Evolutionary conservation across 2,329 filamentous ascomycete genomes (phyloP).

Genomic region (Penicillium concentricum): DNA sequence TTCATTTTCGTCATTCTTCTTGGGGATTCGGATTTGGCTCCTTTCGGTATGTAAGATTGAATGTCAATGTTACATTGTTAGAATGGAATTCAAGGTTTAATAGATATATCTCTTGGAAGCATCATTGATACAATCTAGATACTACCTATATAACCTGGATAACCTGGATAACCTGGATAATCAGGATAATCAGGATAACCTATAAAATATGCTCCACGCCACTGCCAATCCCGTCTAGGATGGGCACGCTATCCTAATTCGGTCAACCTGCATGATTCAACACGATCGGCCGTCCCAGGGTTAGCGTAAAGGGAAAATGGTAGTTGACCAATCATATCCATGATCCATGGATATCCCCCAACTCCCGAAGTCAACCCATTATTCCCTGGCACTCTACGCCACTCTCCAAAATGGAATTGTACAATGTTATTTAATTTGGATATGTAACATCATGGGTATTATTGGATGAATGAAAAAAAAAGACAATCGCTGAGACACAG

Average conservation of each 20-base stretch:
- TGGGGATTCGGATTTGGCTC: background rate
- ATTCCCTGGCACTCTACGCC: background rate
- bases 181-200: no score
- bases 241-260: constrained; percentile 5
- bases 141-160: no score
- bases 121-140: background rate
- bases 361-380: background rate
- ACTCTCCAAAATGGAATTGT: background rate
- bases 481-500: constrained; percentile 38
- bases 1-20: background rate
- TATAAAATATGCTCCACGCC: constrained; percentile 1
- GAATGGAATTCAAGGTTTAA: no score
- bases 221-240: background rate
- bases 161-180: no score
- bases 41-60: no score
- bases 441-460: constrained; percentile 34
- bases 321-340: background rate
- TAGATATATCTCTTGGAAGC: no score
- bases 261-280: constrained; percentile 5
- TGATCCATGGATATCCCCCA: background rate
- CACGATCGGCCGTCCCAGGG: background rate
- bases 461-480: constrained; percentile 32
- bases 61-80: no score
- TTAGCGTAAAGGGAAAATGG: no score
- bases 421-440: background rate